A percentile compares a stretch with the other conserved stretches of the same genome.
These are phyloP conservation scores for Coccomyxa subellipsoidea DNA, from an alignment of 163 green algal genomes.

Conservation along the genomic window DNA sequence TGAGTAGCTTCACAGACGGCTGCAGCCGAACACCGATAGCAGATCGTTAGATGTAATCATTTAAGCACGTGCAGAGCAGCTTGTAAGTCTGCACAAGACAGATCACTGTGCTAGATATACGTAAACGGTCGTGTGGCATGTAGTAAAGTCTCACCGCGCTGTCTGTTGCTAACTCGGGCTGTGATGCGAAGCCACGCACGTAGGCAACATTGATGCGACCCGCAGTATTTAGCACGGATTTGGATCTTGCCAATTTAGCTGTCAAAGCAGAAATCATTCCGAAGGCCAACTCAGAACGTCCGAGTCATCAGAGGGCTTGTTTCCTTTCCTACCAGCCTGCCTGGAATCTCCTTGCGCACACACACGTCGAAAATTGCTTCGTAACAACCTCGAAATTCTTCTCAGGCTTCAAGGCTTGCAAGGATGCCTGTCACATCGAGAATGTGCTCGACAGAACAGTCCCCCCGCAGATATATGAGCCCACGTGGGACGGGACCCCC, in stretches of 20 bases:
- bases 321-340: not conserved
- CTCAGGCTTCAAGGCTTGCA: too few species aligned
- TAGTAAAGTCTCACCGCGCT: not conserved
- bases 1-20: constrained; percentile 29
- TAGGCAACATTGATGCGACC: not conserved
- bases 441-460: too few species aligned
- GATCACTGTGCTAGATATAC: not conserved
- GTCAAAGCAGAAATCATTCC: not conserved
- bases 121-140: not conserved
- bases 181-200: not conserved
- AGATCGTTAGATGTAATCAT: not conserved
- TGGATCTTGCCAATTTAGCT: not conserved
- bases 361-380: too few species aligned
- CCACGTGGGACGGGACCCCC: too few species aligned
- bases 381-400: too few species aligned
- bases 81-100: not conserved
- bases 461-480: too few species aligned
- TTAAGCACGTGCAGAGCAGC: not conserved
- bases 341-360: not conserved
- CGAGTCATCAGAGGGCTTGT: not conserved
- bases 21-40: not conserved
- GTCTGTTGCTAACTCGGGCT: not conserved
- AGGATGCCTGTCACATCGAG: too few species aligned
- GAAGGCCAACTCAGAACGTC: not conserved
- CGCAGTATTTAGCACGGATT: not conserved